Evolutionary conservation across 345 rosid genomes (phyloP), one percentile per base, ranked within the genome.

Genomic region (Passiflora organensis): DNA sequence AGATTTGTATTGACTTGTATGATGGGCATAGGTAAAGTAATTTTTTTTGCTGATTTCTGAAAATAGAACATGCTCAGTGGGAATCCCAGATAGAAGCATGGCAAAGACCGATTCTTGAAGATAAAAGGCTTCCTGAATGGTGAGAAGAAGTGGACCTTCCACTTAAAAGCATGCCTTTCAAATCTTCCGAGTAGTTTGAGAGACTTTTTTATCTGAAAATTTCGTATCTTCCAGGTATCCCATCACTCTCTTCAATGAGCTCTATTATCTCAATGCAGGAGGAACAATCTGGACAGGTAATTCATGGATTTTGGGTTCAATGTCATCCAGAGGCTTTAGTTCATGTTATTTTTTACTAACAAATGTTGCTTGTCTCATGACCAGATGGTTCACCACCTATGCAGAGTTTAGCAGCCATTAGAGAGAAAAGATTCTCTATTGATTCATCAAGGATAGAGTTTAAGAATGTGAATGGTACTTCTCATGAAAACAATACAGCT

Each of bases 241-340:
- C 17, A 51, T 76, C 72, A 81, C 96, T 53, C 86, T 88, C 43
- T 91, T 91, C 65, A 91, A 91, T 52, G 98, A 91, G 77, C 93
- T 91, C 62, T 91, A 91, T 76, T 91, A 81, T 80, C 85, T 91
- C 49, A 91, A 80, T 61, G 69, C 95, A 0, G 98, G 96, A 20
- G 90, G 98, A 28, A 84, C 95, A 28, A 62, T 91, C 62, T 91
- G 98, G 96, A 91, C 98, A 71, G 90, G 96, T 85, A 70, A 28
- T 25, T 43, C 36, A 37, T 25, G n/a, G 13, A 51, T 37, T 38
- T 34, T 18, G 13, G 43, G 19, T 22, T 43, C 45, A 21, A 15
- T 53, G 13, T 32, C 4, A 5, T 44, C 17, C 16, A 21, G 0
- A 19, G 41, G 17, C 46, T 47, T 8, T 28, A 28, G 34, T 28